These are phyloP conservation scores for Gyromitra esculenta DNA, from an alignment of 2,329 filamentous ascomycete genomes.

Conservation along the genomic window DNA sequence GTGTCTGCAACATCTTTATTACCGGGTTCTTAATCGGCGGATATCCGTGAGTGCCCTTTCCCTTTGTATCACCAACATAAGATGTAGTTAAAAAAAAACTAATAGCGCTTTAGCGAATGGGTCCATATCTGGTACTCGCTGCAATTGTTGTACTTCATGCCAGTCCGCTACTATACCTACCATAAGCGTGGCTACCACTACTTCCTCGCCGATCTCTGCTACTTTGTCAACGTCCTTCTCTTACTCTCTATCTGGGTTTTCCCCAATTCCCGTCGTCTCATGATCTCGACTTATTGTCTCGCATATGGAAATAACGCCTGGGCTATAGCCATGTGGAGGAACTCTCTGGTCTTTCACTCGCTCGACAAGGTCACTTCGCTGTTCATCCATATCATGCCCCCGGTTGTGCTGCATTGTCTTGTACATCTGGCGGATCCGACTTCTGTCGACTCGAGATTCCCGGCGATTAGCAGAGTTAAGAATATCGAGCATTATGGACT, in stretches of 20 bases:
- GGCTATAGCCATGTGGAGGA: conserved; percentile 98
- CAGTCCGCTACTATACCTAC: conserved; percentile 90
- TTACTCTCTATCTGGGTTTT: conserved; percentile 89
- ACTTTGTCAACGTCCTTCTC: conserved; percentile 92
- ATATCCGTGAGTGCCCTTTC: conserved; percentile 65
- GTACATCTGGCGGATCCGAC: conserved; percentile 80
- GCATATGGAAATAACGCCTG: conserved; percentile 97
- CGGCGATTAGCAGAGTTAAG: conserved; percentile 85
- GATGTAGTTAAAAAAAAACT: background rate
- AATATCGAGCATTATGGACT: conserved; percentile 62
- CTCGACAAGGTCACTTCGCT: conserved; percentile 97
- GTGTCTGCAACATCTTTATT: conserved; percentile 96
- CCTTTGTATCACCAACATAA: background rate
- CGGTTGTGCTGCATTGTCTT: conserved; percentile 88
- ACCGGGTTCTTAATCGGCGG: conserved; percentile 93
- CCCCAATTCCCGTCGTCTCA: conserved; percentile 86
- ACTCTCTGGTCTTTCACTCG: conserved; percentile 97
- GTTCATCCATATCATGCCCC: conserved; percentile 99
- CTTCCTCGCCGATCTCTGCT: conserved; percentile 77
- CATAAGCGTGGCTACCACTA: conserved; percentile 93
- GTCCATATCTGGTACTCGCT: conserved; percentile 93
- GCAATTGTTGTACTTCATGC: conserved; percentile 95
- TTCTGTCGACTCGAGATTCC: conserved; percentile 75
- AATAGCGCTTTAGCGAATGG: conserved; percentile 65
- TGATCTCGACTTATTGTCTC: conserved; percentile 90